Evolutionary conservation across 2,329 filamentous ascomycete genomes (phyloP), one percentile per base, ranked within the genome.

Genomic region (Chrysosporium queenslandicum): DNA sequence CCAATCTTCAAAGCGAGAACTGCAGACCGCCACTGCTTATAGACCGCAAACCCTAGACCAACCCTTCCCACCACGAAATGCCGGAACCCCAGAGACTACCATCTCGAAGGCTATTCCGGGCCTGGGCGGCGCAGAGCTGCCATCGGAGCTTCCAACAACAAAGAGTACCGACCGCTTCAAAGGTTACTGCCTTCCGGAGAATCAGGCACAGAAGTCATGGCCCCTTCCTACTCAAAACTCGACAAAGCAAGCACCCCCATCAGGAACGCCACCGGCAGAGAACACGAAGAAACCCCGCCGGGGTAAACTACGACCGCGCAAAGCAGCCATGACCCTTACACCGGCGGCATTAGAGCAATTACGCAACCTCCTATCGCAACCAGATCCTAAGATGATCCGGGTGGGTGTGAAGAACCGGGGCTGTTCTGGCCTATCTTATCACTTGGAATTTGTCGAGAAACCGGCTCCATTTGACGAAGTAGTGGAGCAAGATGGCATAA

Each of bases 401-500:
- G 87, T 98, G 4, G 90, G 92, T 11, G 92, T 97, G 56, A 88
- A 85, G 68, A 96, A 95, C 69, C 80, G 88, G 58, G 92, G 92
- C 8, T 98, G 92, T 70, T 96, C 89, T 49, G 92, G 92, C 14
- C 74, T 97, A 59, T 85, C 90, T 29, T 98, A 98, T 67, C 82
- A 96, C 64, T 75, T 98, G 25, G 90, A 97, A 70, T 98, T 91
- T 62, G 91, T 97, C 46, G 90, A 97, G 61, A 90, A 90, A 75
- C 80, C 91, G 0, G 88, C 83, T 3, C 75, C 79, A 34, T 91
- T 97, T 62, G 92, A 98, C 63, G 92, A 98, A 69, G 77, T 83
- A 48, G 88, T 98, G 1, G 90, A 94, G 66, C 92, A 98, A 67
- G 92, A 97, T 63, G 92, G 91, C 0, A 91, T 98, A 53, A 91